A percentile compares a stretch with the other conserved stretches of the same genome.
Conservation (phyloP, 2,329 filamentous ascomycete genomes). For the Aspergillus floridensis region DNA sequence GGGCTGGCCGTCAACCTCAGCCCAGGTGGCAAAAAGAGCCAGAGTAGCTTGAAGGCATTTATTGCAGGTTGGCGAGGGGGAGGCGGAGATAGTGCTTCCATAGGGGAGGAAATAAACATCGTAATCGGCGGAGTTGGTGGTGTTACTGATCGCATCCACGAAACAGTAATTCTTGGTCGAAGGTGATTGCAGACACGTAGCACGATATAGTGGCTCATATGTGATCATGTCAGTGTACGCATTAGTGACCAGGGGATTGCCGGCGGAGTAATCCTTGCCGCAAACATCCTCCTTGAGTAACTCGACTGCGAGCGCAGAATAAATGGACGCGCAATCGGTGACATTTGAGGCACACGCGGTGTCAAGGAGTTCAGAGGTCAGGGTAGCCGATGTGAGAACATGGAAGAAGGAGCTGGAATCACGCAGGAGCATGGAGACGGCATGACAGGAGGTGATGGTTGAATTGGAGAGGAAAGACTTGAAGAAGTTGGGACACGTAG, state of each 20-base stretch:
- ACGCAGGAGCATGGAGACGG: slow-evolving; percentile 80
- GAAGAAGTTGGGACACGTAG: slow-evolving; percentile 58
- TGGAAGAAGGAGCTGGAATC: slow-evolving; percentile 84
- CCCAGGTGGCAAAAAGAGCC: slow-evolving; percentile 70
- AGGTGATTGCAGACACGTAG: slow-evolving; percentile 72
- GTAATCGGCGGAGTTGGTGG: slow-evolving; percentile 64
- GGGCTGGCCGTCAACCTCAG: slow-evolving; percentile 63
- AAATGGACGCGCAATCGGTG: slow-evolving; percentile 62
- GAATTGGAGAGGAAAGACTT: slow-evolving; percentile 62
- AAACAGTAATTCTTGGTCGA: slow-evolving; percentile 70
- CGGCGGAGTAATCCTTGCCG: slow-evolving; percentile 63
- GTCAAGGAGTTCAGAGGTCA: slow-evolving; percentile 75
- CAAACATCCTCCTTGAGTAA: slow-evolving; percentile 66
- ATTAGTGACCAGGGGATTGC: slow-evolving; percentile 69
- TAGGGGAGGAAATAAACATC: slow-evolving; percentile 86
- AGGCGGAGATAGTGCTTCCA: slow-evolving; percentile 66
- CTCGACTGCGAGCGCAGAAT: slow-evolving; percentile 63
- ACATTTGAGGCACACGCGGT: slow-evolving; percentile 70
- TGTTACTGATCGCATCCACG: slow-evolving; percentile 78
- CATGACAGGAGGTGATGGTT: slow-evolving; percentile 72
- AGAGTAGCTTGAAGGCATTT: slow-evolving; percentile 76
- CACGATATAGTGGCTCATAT: slow-evolving; percentile 75
- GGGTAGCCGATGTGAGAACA: slow-evolving; percentile 66
- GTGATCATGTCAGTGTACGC: slow-evolving; percentile 73
- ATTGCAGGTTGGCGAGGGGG: slow-evolving; percentile 70